phyloP scores from a whole-genome alignment of 2,329 filamentous ascomycete genomes.

The Penicillium hordei region DNA sequence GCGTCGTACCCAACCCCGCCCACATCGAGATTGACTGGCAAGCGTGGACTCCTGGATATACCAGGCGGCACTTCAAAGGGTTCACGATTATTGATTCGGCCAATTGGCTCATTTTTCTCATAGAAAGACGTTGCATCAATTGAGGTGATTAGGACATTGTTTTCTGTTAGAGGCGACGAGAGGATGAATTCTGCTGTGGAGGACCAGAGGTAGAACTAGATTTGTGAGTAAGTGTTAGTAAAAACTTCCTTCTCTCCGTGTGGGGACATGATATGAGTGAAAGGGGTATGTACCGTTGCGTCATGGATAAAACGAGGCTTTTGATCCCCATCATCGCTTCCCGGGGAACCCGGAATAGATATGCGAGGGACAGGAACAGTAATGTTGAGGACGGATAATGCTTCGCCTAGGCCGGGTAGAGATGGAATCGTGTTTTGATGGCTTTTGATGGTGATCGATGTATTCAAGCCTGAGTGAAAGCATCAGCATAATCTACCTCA shows the following conservation, averaged over 20 bases:
- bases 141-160: slow-evolving; percentile 72
- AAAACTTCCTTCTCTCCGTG: background rate
- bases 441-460: slow-evolving; percentile 70
- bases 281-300: slow-evolving; percentile 58
- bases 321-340: slow-evolving; percentile 43
- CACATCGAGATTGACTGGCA: slow-evolving; percentile 80
- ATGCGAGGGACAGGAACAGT: slow-evolving; percentile 71
- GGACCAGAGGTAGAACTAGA: slow-evolving; percentile 71
- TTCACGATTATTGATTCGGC: slow-evolving; percentile 70
- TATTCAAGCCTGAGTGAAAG: slow-evolving; percentile 64
- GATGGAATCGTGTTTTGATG: slow-evolving; percentile 72
- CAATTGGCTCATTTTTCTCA: slow-evolving; percentile 74
- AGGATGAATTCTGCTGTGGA: slow-evolving; percentile 84
- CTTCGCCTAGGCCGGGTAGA: slow-evolving; percentile 69
- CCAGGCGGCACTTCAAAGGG: slow-evolving; percentile 79
- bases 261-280: slow-evolving; percentile 12
- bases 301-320: slow-evolving; percentile 74
- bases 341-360: slow-evolving; percentile 53
- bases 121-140: slow-evolving; percentile 86
- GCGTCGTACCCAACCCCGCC: slow-evolving; percentile 80
- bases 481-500: slow-evolving; percentile 7
- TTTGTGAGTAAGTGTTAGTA: slow-evolving; percentile 14
- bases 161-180: slow-evolving; percentile 71
- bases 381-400: slow-evolving; percentile 69
- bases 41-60: slow-evolving; percentile 65